Evolutionary conservation across 2,329 filamentous ascomycete species (phyloP).

Genomic region (Alternaria viburni): DNA sequence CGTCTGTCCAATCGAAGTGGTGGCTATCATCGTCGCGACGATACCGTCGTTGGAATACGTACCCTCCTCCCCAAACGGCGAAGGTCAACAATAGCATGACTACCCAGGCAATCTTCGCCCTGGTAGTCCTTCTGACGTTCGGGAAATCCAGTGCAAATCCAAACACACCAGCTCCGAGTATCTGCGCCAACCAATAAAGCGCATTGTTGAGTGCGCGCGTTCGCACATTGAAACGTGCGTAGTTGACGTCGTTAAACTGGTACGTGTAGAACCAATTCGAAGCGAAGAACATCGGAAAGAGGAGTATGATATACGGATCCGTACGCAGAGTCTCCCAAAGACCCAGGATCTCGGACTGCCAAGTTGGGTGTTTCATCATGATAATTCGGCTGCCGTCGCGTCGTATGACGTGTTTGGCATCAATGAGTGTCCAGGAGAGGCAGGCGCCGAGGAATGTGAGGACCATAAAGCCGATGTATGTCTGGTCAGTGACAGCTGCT

Average conservation of each 20-base stretch:
- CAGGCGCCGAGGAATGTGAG: slow-evolving; percentile 74
- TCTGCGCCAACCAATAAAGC: slow-evolving; percentile 77
- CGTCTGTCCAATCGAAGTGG: slow-evolving; percentile 67
- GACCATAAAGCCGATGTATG: slow-evolving; percentile 83
- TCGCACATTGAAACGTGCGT: slow-evolving; percentile 70
- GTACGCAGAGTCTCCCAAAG: slow-evolving; percentile 72
- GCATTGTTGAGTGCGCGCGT: slow-evolving; percentile 75
- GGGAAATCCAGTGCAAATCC: slow-evolving; percentile 69
- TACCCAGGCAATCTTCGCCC: slow-evolving; percentile 67
- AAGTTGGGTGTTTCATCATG: slow-evolving; percentile 84
- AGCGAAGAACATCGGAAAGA: slow-evolving; percentile 80
- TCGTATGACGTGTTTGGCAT: slow-evolving; percentile 73
- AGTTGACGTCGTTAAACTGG: slow-evolving; percentile 75
- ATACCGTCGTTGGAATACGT: slow-evolving; percentile 71
- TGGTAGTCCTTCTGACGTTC: slow-evolving; percentile 63
- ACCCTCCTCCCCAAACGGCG: slow-evolving; percentile 80
- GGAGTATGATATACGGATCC: slow-evolving; percentile 72
- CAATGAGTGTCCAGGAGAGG: slow-evolving; percentile 70
- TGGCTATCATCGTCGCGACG: slow-evolving; percentile 38
- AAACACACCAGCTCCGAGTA: slow-evolving; percentile 72
- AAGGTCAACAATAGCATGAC: slow-evolving; percentile 72
- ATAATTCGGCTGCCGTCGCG: slow-evolving; percentile 77
- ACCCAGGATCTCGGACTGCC: slow-evolving; percentile 76
- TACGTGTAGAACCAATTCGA: slow-evolving; percentile 81
- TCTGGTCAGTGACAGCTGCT: slow-evolving; percentile 69